A percentile compares a stretch with the other conserved stretches of the same genome.
Conservation (phyloP, 2,329 filamentous ascomycete species). For the Penicillium digitatum region DNA sequence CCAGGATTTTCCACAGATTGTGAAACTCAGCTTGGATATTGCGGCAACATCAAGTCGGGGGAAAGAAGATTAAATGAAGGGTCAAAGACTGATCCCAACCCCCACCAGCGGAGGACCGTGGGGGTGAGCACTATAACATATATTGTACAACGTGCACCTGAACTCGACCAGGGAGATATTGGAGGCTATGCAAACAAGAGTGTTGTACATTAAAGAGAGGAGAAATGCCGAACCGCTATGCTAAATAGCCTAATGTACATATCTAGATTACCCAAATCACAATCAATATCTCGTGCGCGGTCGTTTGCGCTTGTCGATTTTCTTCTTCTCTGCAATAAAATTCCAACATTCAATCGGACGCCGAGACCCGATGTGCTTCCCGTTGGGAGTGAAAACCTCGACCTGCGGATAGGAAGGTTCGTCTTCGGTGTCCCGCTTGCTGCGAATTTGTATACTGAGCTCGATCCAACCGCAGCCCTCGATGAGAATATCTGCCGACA, state of each 20-base stretch:
- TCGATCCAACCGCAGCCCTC: constrained; percentile 95
- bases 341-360: constrained; percentile 35
- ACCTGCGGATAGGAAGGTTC: constrained; percentile 55
- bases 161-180: background rate
- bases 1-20: too few species aligned
- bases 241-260: constrained; percentile 19
- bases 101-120: constrained; percentile 2
- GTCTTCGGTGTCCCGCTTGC: constrained; percentile 38
- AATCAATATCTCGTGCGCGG: constrained; percentile 15
- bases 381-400: constrained; percentile 80
- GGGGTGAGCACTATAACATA: background rate
- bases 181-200: background rate
- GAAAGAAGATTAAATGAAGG: background rate
- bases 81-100: background rate
- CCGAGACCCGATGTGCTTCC: constrained; percentile 64
- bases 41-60: background rate
- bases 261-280: background rate
- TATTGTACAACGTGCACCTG: background rate
- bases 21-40: background rate
- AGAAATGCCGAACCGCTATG: constrained; percentile 23
- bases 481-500: constrained; percentile 78
- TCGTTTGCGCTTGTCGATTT: constrained; percentile 30
- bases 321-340: constrained; percentile 31
- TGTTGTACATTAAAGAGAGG: constrained; percentile 1
- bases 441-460: constrained; percentile 74